These are phyloP conservation scores for Puccinia polysora DNA, from an alignment of 1,284 basidiomycete species.

Conservation along the genomic window DNA sequence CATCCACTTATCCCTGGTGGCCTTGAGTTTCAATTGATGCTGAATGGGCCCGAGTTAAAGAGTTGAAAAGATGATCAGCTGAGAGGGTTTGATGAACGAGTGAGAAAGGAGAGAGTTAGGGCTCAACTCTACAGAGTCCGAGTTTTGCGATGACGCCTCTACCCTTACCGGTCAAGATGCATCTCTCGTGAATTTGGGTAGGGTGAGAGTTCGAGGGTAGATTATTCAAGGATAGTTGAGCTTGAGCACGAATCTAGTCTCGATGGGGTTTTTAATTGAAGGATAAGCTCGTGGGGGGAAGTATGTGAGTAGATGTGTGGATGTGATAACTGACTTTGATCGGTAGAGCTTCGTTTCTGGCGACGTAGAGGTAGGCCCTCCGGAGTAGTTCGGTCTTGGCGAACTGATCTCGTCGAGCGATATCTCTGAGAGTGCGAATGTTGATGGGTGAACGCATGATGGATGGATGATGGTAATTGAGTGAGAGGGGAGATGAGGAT, in stretches of 20 bases:
- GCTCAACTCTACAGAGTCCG: constrained; percentile 37
- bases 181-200: constrained; percentile 43
- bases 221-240: constrained; percentile 42
- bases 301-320: neutral
- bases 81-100: neutral
- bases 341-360: constrained; percentile 33
- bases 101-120: neutral
- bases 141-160: constrained; percentile 42
- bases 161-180: constrained; percentile 39
- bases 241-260: constrained; percentile 33
- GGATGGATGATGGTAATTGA: neutral
- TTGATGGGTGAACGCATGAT: constrained; percentile 43
- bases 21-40: constrained; percentile 43
- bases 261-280: neutral
- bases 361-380: constrained; percentile 32
- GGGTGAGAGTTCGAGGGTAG: constrained; percentile 42
- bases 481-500: neutral
- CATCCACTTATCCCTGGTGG: constrained; percentile 41
- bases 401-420: constrained; percentile 31
- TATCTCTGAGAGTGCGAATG: constrained; percentile 40
- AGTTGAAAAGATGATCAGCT: neutral
- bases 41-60: neutral
- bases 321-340: constrained; percentile 27
- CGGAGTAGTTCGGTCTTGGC: constrained; percentile 29
- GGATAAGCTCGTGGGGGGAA: neutral